Evolutionary conservation across 2,329 filamentous ascomycete genomes (phyloP), one percentile per base, ranked within the genome.

Genomic region (Diaporthe citrichinensis): DNA sequence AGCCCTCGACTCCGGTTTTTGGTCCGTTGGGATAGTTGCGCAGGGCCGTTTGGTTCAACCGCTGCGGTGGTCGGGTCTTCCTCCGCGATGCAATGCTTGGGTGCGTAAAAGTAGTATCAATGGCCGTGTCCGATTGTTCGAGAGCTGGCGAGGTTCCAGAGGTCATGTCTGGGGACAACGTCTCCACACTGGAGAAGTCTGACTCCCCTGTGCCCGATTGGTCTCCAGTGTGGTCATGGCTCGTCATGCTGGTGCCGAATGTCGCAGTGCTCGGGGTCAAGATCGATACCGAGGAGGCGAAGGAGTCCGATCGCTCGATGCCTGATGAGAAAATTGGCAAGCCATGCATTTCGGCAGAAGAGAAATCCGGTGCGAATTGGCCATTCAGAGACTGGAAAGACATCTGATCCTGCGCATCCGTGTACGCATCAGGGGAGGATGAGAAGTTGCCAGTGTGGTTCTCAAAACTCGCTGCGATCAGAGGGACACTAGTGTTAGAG

Each of bases 51-150:
- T 88, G 84, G 39, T 86, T 85, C n/a, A 90, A 83, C 41, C 87
- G 85, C 39, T 89, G 84, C 1, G 87, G 87, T 4, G 85, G 86
- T 71, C 89, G 87, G 73, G 84, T 85, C 77, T 88, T 88, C 71
- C 90, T 86, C 61, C 90, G 86, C 25, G 86, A 87, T 23, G 89
- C 90, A 76, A 91, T 88, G 78, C 91, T 89, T 73, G 88, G 84
- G 0, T 86, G 85, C 14, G 86, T 85, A 15, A 88, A 86, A 3
- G 80, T 79, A 7, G 83, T 78, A 23, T 78, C 76, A 2, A 78
- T 77, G 34, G 76, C 74, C 28, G 71, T 75, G 61, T 20, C 62
- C 46, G 76, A 76, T 72, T 72, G 77, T 68, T 28, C 58, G 31
- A 34, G 49, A 34, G 61, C 31, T 20, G 80, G 78, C 4, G 84